phyloP scores from a whole-genome alignment of 805 yeast species.

The Scheffersomyces lignosus region DNA sequence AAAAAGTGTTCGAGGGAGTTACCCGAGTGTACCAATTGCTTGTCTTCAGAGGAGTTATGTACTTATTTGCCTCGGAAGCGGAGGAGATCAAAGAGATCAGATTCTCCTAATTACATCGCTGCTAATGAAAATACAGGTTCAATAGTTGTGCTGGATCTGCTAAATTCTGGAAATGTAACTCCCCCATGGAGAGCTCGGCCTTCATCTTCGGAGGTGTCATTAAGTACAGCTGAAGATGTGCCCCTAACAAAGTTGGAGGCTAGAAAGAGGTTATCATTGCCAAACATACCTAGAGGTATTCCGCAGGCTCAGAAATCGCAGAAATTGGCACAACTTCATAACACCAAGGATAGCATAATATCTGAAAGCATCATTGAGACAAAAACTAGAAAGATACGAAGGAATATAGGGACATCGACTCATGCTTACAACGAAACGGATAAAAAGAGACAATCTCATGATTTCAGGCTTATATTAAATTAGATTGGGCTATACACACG shows the following conservation, averaged over 20 bases:
- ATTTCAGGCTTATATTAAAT: conserved; percentile 8
- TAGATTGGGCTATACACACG: too few species aligned
- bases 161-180: too few species aligned
- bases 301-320: neutral
- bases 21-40: conserved; percentile 33
- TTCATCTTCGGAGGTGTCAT: too few species aligned
- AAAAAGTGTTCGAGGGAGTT: conserved; percentile 30
- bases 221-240: too few species aligned
- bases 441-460: conserved; percentile 5
- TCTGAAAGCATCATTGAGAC: neutral
- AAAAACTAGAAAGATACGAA: too few species aligned
- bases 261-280: conserved; percentile 4
- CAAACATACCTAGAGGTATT: neutral
- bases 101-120: too few species aligned
- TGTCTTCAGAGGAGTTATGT: conserved; percentile 30
- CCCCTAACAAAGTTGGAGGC: too few species aligned
- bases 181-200: too few species aligned
- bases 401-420: too few species aligned
- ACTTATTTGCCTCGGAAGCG: conserved; percentile 20
- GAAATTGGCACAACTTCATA: neutral
- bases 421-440: too few species aligned
- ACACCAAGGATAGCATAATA: neutral
- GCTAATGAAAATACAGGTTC: too few species aligned
- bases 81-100: conserved; percentile 7
- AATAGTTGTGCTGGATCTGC: too few species aligned